phyloP scores from a whole-genome alignment of 2,329 filamentous ascomycete species.

The Cladorrhinum sp. region DNA sequence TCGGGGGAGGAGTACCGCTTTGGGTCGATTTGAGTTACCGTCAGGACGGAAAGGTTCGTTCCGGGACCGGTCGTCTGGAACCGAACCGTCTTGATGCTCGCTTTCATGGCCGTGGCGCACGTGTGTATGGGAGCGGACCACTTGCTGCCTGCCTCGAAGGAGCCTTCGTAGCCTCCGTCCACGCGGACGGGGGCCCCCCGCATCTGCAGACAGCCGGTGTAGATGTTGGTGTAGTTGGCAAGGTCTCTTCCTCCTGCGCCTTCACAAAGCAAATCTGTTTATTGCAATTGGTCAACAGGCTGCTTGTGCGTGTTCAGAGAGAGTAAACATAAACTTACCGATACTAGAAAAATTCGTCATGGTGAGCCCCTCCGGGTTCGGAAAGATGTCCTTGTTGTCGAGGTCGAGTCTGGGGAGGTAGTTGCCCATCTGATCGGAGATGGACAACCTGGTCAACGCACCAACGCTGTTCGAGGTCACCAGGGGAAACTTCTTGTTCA shows the following conservation, averaged over 20 bases:
- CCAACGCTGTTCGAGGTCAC: background rate
- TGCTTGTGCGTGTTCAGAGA: too few relatives aligned
- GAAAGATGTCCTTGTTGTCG: constrained; percentile 19
- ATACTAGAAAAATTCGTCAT: constrained; percentile 29
- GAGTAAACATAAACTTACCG: background rate
- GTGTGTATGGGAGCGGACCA: constrained; percentile 44
- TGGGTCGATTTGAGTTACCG: constrained; percentile 33
- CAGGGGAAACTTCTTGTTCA: constrained; percentile 36
- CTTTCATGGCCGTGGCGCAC: constrained; percentile 42
- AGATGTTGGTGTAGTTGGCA: constrained; percentile 43
- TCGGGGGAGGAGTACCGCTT: constrained; percentile 36
- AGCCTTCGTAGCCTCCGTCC: constrained; percentile 34
- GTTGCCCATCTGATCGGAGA: background rate
- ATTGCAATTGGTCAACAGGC: too few relatives aligned
- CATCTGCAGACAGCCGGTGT: constrained; percentile 39
- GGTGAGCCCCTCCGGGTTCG: constrained; percentile 33
- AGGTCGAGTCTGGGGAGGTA: background rate
- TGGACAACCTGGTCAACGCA: background rate
- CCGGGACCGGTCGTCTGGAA: constrained; percentile 43
- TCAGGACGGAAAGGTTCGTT: constrained; percentile 34
- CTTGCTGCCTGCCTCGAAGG: constrained; percentile 39
- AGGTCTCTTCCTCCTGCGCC: constrained; percentile 31
- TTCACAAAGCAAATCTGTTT: constrained; percentile 28
- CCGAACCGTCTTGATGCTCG: constrained; percentile 43
- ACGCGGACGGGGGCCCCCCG: constrained; percentile 37